A percentile compares a stretch with the other conserved stretches of the same genome.
These are phyloP conservation scores for Phytopythium montanum DNA, from an alignment of 352 stramenopile species.

Conservation along the genomic window DNA sequence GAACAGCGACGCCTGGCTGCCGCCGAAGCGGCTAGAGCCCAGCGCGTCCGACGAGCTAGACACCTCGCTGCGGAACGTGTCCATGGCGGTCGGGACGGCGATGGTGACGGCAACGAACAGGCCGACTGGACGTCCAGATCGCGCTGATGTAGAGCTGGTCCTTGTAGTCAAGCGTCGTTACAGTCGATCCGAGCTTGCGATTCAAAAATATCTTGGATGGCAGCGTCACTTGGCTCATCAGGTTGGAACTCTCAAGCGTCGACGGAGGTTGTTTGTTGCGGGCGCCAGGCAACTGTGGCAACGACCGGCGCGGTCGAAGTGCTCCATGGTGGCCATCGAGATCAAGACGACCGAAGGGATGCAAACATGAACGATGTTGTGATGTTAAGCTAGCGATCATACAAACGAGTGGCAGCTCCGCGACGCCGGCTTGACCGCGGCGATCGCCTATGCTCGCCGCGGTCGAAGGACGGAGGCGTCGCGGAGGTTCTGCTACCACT, in stretches of 20 bases:
- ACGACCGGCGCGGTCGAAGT: no score
- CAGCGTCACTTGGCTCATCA: no score
- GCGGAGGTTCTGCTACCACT: neutral
- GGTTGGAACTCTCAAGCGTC: no score
- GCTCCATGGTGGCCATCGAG: no score
- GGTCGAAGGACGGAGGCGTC: neutral
- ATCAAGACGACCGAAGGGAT: neutral
- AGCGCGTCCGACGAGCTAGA: slow-evolving; percentile 22
- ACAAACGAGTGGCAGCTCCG: neutral
- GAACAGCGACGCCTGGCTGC: slow-evolving; percentile 29
- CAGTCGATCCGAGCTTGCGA: no score
- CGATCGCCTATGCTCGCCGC: neutral
- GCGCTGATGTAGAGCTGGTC: neutral
- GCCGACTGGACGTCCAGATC: neutral
- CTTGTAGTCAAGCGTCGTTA: no score
- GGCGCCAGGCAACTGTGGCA: no score
- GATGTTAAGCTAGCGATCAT: neutral
- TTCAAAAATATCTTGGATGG: no score
- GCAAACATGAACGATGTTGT: neutral
- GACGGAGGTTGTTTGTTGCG: no score
- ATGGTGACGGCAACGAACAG: neutral
- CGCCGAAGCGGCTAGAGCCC: slow-evolving; percentile 19
- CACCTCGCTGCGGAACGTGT: slow-evolving; percentile 40
- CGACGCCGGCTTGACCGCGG: neutral
- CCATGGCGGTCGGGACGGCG: slow-evolving; percentile 10